Conservation (phyloP, 2,329 filamentous ascomycete genomes). For the Paecilomyces dactylethromorphus region DNA sequence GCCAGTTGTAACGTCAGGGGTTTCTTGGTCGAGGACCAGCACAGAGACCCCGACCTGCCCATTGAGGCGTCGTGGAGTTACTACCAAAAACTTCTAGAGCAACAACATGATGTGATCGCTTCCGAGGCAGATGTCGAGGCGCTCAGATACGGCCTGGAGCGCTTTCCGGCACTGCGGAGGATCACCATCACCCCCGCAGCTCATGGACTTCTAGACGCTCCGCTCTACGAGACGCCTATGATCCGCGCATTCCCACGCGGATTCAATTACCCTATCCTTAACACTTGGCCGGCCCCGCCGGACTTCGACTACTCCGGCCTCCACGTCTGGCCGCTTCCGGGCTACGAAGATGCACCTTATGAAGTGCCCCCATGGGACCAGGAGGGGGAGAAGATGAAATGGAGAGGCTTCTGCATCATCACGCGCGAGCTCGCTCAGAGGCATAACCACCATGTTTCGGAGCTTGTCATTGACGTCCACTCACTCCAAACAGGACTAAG, state of each 20-base stretch:
- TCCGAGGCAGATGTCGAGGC: conserved; percentile 21
- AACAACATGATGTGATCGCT: conserved; percentile 25
- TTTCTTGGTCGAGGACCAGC: too few relatives aligned
- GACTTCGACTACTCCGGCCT: neutral
- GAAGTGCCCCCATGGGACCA: conserved; percentile 3
- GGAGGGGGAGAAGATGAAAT: conserved; percentile 12
- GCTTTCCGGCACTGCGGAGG: conserved; percentile 29
- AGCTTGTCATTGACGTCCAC: conserved; percentile 29
- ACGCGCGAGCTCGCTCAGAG: conserved; percentile 17
- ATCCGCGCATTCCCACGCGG: conserved; percentile 34
- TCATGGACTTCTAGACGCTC: conserved; percentile 30
- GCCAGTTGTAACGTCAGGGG: too few relatives aligned
- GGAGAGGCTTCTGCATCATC: conserved; percentile 26
- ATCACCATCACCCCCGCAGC: conserved; percentile 36
- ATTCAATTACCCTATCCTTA: conserved; percentile 35
- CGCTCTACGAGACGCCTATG: conserved; percentile 38
- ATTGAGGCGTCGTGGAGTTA: conserved; percentile 19
- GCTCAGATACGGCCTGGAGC: conserved; percentile 25
- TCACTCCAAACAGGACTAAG: conserved; percentile 24
- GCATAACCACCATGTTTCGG: conserved; percentile 20
- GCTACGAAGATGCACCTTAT: neutral
- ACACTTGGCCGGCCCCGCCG: conserved; percentile 19
- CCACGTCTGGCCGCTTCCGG: neutral
- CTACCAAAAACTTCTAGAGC: conserved; percentile 25
- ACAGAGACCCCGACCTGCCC: conserved; percentile 9